Conservation (phyloP, 2,329 filamentous ascomycete genomes). For the Xylariaceae sp. region DNA sequence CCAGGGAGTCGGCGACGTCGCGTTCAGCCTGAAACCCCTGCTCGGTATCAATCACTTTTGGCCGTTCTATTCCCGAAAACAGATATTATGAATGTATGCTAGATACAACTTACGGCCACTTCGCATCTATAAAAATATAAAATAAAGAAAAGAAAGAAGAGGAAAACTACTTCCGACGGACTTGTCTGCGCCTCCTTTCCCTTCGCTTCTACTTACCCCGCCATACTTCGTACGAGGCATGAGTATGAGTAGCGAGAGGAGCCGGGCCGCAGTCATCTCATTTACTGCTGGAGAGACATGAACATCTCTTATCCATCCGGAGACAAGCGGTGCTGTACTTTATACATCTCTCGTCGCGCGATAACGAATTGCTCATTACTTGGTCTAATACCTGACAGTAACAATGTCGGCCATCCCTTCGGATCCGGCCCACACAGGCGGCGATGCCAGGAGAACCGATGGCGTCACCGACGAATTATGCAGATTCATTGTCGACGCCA, state of each 20-base stretch:
- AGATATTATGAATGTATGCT: background rate
- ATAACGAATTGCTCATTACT: background rate
- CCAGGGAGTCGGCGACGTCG: too few species aligned
- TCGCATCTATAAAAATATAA: too few species aligned
- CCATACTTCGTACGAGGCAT: background rate
- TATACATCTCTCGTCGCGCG: background rate
- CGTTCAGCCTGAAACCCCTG: background rate
- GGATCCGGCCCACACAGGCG: background rate
- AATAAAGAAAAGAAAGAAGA: too few species aligned
- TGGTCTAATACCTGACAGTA: background rate
- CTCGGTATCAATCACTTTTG: background rate
- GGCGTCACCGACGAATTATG: conserved; percentile 19
- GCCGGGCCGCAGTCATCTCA: background rate
- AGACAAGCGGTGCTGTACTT: background rate
- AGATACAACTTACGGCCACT: too few species aligned
- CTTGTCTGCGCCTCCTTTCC: background rate
- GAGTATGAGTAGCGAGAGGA: background rate
- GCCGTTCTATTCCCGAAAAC: background rate
- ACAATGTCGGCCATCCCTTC: background rate
- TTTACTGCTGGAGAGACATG: background rate
- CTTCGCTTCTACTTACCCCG: background rate
- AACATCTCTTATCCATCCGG: background rate
- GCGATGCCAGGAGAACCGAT: background rate
- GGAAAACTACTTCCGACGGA: background rate
- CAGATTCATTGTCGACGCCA: conserved; percentile 22